Base-by-base conservation (phyloP, 2,329 filamentous ascomycete species). In the Fusarium aywerte region DNA sequence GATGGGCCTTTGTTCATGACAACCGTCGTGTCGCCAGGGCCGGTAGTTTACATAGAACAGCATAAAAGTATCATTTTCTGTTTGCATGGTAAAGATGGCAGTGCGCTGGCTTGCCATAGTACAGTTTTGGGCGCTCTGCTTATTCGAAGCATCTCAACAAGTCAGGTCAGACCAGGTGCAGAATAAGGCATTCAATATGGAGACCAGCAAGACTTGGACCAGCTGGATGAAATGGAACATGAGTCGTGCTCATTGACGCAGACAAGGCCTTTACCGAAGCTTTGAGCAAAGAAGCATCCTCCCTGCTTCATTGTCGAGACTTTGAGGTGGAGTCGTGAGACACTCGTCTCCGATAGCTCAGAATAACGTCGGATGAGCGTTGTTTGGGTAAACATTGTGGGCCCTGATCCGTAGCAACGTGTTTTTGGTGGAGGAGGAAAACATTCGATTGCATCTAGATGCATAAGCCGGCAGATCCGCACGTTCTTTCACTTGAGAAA, bases 321-420 rank as follows among this genome's bases (percentile, higher is more conserved):
- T 54, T 56, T 40, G 49, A 48, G 35, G 71, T 63, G 71, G 62
- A 69, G 65, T 56, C 50, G 48, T 73, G 65, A 73, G 69, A 73
- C 71, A 70, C 35, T 71, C 71, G 69, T 73, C 62, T 68, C 56
- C 51, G 53, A 67, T 65, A 60, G 51, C 39, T 62, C 40, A 69
- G 65, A 62, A 69, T 29, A 62, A 42, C 60, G 47, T 55, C 35
- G 57, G 44, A 50, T 58, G 32, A 40, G 45, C 68, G 25, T 48
- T 58, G 35, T 18, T 49, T 45, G 48, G 47, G 48, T 45, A 68
- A 68, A 61, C 23, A 65, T 59, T 44, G 58, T 59, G 57, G 55
- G 50, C 38, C 40, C 38, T 40, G 39, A 47, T 55, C 69, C 65
- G 44, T 48, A 58, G 67, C 71, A 73, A 58, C 52, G 50, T 63